Conservation (phyloP, 768 basidiomycete genomes). For the Mycena latifolia region DNA sequence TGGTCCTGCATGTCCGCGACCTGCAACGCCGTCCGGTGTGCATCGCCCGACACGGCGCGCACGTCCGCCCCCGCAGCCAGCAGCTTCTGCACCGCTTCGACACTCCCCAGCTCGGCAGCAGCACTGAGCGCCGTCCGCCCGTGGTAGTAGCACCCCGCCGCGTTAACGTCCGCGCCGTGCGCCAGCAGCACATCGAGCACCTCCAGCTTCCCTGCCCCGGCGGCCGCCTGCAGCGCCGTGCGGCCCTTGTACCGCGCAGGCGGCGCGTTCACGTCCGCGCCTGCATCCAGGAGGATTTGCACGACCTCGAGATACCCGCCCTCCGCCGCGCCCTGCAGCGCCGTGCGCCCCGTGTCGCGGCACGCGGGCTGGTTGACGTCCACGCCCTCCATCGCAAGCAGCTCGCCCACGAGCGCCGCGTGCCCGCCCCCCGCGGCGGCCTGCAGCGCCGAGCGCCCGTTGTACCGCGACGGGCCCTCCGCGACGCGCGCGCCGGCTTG, state of each 20-base stretch:
- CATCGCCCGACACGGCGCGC: slow-evolving; percentile 22
- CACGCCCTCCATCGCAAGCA: slow-evolving; percentile 26
- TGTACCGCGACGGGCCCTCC: slow-evolving; percentile 17
- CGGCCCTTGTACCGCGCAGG: slow-evolving; percentile 21
- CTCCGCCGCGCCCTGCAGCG: slow-evolving; percentile 29
- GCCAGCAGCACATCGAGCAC: slow-evolving; percentile 22
- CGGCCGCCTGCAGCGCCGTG: slow-evolving; percentile 30
- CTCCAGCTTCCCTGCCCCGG: slow-evolving; percentile 9
- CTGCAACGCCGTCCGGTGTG: slow-evolving; percentile 25
- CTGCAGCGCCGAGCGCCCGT: slow-evolving; percentile 27
- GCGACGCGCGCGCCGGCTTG: slow-evolving; percentile 23
- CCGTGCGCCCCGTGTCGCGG: slow-evolving; percentile 28
- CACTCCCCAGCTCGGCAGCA: slow-evolving; percentile 13
- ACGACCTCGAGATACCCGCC: slow-evolving; percentile 15
- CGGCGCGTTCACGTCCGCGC: slow-evolving; percentile 26
- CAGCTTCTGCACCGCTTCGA: slow-evolving; percentile 14
- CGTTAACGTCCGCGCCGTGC: slow-evolving; percentile 32
- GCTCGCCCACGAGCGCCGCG: slow-evolving; percentile 5
- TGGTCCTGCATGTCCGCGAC: slow-evolving; percentile 26
- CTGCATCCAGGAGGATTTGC: not conserved
- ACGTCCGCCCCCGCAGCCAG: slow-evolving; percentile 30
- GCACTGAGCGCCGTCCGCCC: slow-evolving; percentile 21
- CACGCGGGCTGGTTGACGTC: slow-evolving; percentile 25
- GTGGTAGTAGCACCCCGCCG: slow-evolving; percentile 28
- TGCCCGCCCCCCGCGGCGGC: slow-evolving; percentile 28